Percentiles rank a stretch among this genome's conserved stretches.
Conservation (phyloP, 2,329 filamentous ascomycete species). For the Davidsoniella eucalypti region DNA sequence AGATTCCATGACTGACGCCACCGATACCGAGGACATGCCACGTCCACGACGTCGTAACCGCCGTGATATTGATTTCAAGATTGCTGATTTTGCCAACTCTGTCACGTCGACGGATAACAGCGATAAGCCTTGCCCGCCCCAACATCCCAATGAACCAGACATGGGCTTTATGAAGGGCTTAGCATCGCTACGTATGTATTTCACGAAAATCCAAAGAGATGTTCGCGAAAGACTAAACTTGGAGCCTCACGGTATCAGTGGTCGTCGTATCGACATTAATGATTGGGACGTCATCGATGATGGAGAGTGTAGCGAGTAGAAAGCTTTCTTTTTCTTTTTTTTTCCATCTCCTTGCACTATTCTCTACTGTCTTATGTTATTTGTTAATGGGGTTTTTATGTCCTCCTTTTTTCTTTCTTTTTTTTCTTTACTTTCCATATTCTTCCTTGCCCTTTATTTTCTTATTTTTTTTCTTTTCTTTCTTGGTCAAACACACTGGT, state of each 20-base stretch:
- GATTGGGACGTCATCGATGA: slow-evolving; percentile 11
- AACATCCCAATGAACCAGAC: slow-evolving; percentile 65
- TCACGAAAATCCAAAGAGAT: slow-evolving; percentile 73
- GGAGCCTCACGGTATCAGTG: slow-evolving; percentile 19
- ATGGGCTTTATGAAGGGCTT: slow-evolving; percentile 79
- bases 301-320: slow-evolving; percentile 12
- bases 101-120: slow-evolving; percentile 68
- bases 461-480: slow-evolving; percentile 1
- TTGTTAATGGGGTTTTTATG: not conserved
- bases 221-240: slow-evolving; percentile 39
- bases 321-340: not conserved
- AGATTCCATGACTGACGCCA: slow-evolving; percentile 43
- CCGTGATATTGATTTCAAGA: slow-evolving; percentile 73
- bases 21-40: slow-evolving; percentile 38
- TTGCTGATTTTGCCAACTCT: slow-evolving; percentile 97
- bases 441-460: not conserved
- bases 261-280: slow-evolving; percentile 5
- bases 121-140: slow-evolving; percentile 58
- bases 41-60: slow-evolving; percentile 32
- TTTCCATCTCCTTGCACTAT: not conserved
- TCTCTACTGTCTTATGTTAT: not conserved
- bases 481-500: slow-evolving; percentile 3
- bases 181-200: slow-evolving; percentile 63
- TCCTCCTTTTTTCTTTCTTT: slow-evolving; percentile 1
- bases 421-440: slow-evolving; percentile 6